A percentile compares a stretch with the other conserved stretches of the same genome.
phyloP scores from a whole-genome alignment of 176 grass and related monocot genomes.

The Carex scoparia region DNA sequence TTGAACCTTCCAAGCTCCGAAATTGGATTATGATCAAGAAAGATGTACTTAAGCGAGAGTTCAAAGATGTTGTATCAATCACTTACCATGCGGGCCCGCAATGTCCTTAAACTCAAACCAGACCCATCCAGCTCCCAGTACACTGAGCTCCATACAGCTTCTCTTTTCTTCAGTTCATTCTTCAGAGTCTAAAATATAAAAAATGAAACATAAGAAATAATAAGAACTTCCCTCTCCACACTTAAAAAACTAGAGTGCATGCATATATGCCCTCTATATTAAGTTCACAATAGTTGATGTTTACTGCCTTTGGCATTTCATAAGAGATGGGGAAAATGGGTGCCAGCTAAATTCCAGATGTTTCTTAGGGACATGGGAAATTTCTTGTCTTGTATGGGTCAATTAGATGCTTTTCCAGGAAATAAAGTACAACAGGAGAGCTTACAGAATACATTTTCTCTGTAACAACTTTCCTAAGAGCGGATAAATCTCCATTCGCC shows the following conservation, averaged over 20 bases:
- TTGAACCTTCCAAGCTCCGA: no score
- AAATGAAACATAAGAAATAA: slow-evolving; percentile 19
- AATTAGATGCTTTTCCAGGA: neutral
- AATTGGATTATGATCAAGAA: no score
- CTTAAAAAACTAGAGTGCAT: neutral
- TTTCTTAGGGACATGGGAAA: neutral
- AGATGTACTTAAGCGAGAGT: no score
- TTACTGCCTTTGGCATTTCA: neutral
- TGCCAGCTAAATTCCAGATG: neutral
- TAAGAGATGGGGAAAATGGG: neutral
- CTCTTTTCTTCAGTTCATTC: slow-evolving; percentile 87
- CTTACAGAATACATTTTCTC: slow-evolving; percentile 94
- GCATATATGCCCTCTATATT: neutral
- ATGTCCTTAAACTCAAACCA: slow-evolving; percentile 66
- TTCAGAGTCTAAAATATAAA: slow-evolving; percentile 53
- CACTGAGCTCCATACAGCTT: slow-evolving; percentile 69
- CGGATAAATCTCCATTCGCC: slow-evolving; percentile 61
- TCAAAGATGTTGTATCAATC: neutral
- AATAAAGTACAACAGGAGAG: slow-evolving; percentile 26
- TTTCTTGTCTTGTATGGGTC: neutral
- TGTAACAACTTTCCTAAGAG: slow-evolving; percentile 72
- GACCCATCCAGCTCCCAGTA: slow-evolving; percentile 75
- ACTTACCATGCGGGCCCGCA: slow-evolving; percentile 89
- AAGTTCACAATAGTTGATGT: neutral
- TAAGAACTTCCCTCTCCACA: neutral